Evolutionary conservation across 106 monocot species (phyloP).

Genomic region (Agapanthus africanus): DNA sequence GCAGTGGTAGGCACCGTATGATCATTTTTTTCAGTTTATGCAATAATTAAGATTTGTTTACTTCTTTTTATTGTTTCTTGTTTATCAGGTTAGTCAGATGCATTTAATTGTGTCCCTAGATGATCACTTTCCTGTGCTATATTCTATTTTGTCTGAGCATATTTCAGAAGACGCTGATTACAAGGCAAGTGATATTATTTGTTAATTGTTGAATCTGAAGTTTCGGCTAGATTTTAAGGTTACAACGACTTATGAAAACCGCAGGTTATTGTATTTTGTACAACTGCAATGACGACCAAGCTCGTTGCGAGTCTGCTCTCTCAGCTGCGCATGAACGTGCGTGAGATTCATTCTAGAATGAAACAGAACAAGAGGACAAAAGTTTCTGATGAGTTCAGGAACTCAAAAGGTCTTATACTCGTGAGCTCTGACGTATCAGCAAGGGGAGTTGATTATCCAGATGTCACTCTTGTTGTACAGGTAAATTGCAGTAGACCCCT

Average conservation of each 20-base stretch:
- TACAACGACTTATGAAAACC: not conserved
- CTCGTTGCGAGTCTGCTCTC: conserved; percentile 51
- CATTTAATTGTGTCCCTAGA: conserved; percentile 47
- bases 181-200: conserved; percentile 35
- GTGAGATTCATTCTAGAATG: conserved; percentile 81
- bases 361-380: conserved; percentile 52
- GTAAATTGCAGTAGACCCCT: conserved; percentile 14
- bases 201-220: not conserved
- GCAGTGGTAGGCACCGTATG: no score
- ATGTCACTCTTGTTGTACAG: conserved; percentile 72
- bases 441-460: conserved; percentile 76
- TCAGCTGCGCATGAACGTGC: conserved; percentile 46
- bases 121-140: conserved; percentile 43
- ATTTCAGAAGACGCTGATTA: conserved; percentile 56
- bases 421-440: conserved; percentile 86
- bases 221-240: not conserved
- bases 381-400: conserved; percentile 76
- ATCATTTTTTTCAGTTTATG: not conserved
- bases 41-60: not conserved
- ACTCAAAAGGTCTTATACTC: conserved; percentile 65
- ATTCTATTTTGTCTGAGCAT: conserved; percentile 44
- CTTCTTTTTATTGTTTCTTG: not conserved
- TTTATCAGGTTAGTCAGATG: conserved; percentile 51
- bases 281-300: conserved; percentile 76
- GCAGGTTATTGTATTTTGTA: conserved; percentile 77